Base-by-base conservation (phyloP, 495 filamentous ascomycete genomes). In the Cercophora scortea region DNA sequence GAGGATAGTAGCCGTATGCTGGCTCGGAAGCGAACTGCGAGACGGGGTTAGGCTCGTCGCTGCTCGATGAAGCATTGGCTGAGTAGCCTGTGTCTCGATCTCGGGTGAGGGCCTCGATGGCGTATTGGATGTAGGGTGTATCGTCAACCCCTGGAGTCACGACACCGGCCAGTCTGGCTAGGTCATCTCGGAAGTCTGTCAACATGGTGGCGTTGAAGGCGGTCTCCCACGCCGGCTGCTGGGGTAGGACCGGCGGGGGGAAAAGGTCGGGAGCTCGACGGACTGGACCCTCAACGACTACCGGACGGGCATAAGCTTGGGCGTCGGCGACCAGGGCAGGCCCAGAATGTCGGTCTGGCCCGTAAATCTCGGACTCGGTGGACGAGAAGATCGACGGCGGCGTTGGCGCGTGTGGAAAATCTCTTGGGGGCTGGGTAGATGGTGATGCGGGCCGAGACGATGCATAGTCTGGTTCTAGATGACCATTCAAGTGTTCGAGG, bases 121-220 rank as follows among this genome's bases (percentile, higher is more conserved):
- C 74, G 48, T 73, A 71, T 41, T 71, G 73, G 51, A 77, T 69
- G 44, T 70, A 75, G 0, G 74, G 73, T 0, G 64, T 64, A 54
- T 77, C 69, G 58, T 75, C 73, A 9, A 76, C 65, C 15, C 74
- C 74, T 0, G 74, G 74, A 8, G 74, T 77, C 11, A 77, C 66
- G 32, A 65, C 63, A 25, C 72, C 71, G 32, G 72, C 73, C 33
- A 70, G 61, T 46, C 71, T 56, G 53, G 70, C 59, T 11, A 76
- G 60, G 32, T 68, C 69, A 49, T 76, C 73, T 33, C 70, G 64
- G 50, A 75, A 74, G 40, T 68, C 69, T 33, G 61, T 58, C 34
- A 54, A 38, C 54, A 62, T 66, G 38, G 54, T 47, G 16, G 64
- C 50, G 52, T 73, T 69, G 42, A 57, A 52, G 15, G 56, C 42